Conservation (phyloP, 2,329 filamentous ascomycete genomes). For the Alternaria solani region DNA sequence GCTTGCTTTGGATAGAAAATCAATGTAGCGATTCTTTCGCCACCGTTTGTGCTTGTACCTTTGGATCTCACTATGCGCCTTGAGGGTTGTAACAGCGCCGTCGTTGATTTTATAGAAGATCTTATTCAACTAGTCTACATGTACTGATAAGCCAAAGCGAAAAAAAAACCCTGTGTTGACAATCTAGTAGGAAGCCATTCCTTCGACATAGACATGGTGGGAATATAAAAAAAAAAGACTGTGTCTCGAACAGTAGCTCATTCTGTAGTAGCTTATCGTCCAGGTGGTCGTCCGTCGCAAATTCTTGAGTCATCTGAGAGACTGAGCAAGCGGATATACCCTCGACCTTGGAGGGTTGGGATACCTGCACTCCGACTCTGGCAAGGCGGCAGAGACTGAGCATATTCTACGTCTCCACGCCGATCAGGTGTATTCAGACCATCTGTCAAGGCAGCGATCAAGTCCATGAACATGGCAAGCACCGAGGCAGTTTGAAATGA, state of each 20-base stretch:
- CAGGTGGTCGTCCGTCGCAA: too few species aligned
- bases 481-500: too few species aligned
- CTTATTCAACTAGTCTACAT: not conserved
- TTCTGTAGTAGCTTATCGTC: not conserved
- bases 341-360: too few species aligned
- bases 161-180: not conserved
- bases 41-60: not conserved
- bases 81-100: not conserved
- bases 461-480: too few species aligned
- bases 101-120: not conserved
- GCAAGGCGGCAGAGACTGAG: too few species aligned
- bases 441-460: too few species aligned
- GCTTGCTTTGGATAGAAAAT: slow-evolving; percentile 7
- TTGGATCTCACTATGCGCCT: not conserved
- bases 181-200: not conserved
- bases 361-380: too few species aligned
- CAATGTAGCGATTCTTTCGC: not conserved
- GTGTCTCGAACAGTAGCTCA: not conserved
- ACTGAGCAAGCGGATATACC: too few species aligned
- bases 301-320: too few species aligned
- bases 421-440: too few species aligned
- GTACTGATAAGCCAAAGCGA: not conserved
- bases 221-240: not conserved
- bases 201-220: not conserved
- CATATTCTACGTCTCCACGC: too few species aligned